Conservation (phyloP, 306 rosid genomes). For the Alnus glutinosa region DNA sequence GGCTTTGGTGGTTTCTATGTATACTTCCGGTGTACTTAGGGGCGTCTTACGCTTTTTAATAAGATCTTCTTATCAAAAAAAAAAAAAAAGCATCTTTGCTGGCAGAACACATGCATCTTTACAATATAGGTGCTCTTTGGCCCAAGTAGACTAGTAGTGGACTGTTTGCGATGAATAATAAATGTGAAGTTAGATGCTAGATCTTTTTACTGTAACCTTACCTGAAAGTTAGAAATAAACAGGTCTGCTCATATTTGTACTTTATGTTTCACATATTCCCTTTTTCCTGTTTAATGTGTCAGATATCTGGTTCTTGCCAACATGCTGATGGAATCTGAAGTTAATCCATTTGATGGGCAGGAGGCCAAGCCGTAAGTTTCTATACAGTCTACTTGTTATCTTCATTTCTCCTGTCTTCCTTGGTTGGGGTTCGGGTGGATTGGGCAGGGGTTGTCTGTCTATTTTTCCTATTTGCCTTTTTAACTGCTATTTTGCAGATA, state of each 20-base stretch:
- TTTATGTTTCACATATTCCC: conserved; percentile 6
- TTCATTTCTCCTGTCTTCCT: conserved; percentile 28
- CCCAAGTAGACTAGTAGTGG: neutral
- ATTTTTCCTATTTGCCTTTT: neutral
- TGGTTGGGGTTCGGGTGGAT: neutral
- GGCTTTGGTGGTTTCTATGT: too few relatives aligned
- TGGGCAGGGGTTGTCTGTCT: neutral
- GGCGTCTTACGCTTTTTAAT: too few relatives aligned
- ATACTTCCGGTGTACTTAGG: too few relatives aligned
- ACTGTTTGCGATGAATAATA: neutral
- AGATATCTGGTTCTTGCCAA: conserved; percentile 92
- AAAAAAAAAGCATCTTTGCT: too few relatives aligned
- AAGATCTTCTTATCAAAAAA: too few relatives aligned
- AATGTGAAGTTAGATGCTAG: neutral
- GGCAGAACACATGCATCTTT: neutral
- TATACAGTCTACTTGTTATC: neutral
- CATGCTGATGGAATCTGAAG: conserved; percentile 73
- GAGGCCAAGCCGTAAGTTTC: conserved; percentile 66
- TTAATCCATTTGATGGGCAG: conserved; percentile 67
- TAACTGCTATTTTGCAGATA: conserved; percentile 54
- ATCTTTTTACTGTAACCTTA: neutral
- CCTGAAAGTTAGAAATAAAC: conserved; percentile 8
- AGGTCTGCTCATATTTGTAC: conserved; percentile 1
- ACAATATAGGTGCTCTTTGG: conserved; percentile 4
- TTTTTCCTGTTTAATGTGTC: conserved; percentile 26